These are phyloP conservation scores for Nannochloris sp. DNA, from an alignment of 139 green algal species.

Conservation along the genomic window DNA sequence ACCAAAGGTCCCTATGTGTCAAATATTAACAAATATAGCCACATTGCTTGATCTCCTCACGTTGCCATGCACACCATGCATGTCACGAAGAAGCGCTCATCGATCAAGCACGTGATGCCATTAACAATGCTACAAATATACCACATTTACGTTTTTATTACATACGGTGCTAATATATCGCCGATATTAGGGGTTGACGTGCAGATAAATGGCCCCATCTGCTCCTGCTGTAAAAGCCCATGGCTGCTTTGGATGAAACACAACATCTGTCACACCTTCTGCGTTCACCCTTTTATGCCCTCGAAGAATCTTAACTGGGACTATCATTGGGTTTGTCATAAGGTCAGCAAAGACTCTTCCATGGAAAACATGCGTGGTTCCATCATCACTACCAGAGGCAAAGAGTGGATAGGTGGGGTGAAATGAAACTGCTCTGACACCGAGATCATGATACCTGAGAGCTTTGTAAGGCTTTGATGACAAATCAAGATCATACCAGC, in stretches of 20 bases:
- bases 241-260: slow-evolving; percentile 91
- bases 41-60: no score
- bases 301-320: slow-evolving; percentile 58
- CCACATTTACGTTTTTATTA: no score
- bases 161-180: no score
- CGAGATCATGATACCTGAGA: slow-evolving; percentile 67
- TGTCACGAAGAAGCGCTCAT: no score
- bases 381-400: slow-evolving; percentile 74
- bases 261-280: slow-evolving; percentile 64
- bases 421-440: slow-evolving; percentile 67
- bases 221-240: slow-evolving; percentile 93
- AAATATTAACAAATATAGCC: no score
- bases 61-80: no score
- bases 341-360: slow-evolving; percentile 93
- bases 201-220: slow-evolving; percentile 59
- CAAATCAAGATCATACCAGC: slow-evolving; percentile 96
- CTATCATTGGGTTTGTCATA: slow-evolving; percentile 92
- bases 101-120: no score
- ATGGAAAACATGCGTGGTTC: slow-evolving; percentile 82
- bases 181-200: slow-evolving; percentile 40
- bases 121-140: no score
- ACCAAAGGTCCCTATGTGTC: no score
- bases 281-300: slow-evolving; percentile 33
- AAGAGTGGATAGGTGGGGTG: slow-evolving; percentile 90
- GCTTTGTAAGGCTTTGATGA: slow-evolving; percentile 85